Evolutionary conservation across 2,329 filamentous ascomycete species (phyloP).

Genomic region (Fusarium sp.): DNA sequence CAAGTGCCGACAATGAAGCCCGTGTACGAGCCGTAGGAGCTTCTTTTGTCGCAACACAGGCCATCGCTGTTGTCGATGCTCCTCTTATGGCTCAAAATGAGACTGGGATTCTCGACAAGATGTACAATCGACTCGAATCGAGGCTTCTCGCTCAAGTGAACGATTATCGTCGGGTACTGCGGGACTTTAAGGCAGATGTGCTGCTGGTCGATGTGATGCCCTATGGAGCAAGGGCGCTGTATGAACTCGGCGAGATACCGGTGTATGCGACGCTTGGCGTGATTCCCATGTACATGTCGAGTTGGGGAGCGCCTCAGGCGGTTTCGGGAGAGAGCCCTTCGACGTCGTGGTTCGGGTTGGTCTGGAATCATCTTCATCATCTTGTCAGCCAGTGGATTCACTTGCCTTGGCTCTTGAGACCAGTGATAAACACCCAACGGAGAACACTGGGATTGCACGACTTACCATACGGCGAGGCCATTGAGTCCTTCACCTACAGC

Average conservation of each 20-base stretch:
- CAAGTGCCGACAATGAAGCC: slow-evolving; percentile 53
- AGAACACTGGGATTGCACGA: slow-evolving; percentile 47
- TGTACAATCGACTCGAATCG: slow-evolving; percentile 45
- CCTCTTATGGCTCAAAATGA: slow-evolving; percentile 48
- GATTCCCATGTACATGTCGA: slow-evolving; percentile 56
- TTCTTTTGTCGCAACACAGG: slow-evolving; percentile 52
- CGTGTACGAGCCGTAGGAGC: slow-evolving; percentile 55
- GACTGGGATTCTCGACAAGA: slow-evolving; percentile 53
- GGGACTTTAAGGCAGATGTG: slow-evolving; percentile 50
- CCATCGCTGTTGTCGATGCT: slow-evolving; percentile 52
- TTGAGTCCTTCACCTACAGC: slow-evolving; percentile 55
- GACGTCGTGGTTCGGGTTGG: slow-evolving; percentile 42
- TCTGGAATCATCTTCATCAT: slow-evolving; percentile 51
- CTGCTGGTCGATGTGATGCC: slow-evolving; percentile 59
- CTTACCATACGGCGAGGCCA: slow-evolving; percentile 51
- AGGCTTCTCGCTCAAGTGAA: slow-evolving; percentile 55
- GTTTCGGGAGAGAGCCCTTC: slow-evolving; percentile 54
- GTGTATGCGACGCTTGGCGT: slow-evolving; percentile 58
- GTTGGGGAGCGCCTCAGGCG: slow-evolving; percentile 49
- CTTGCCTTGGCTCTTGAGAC: slow-evolving; percentile 48
- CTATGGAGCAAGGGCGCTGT: slow-evolving; percentile 54
- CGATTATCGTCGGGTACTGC: slow-evolving; percentile 54
- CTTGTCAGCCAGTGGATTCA: slow-evolving; percentile 48
- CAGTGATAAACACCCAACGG: slow-evolving; percentile 53
- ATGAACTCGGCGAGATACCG: slow-evolving; percentile 54